Conservation (phyloP, 148 eudicot species). For the Cornus controversa region DNA sequence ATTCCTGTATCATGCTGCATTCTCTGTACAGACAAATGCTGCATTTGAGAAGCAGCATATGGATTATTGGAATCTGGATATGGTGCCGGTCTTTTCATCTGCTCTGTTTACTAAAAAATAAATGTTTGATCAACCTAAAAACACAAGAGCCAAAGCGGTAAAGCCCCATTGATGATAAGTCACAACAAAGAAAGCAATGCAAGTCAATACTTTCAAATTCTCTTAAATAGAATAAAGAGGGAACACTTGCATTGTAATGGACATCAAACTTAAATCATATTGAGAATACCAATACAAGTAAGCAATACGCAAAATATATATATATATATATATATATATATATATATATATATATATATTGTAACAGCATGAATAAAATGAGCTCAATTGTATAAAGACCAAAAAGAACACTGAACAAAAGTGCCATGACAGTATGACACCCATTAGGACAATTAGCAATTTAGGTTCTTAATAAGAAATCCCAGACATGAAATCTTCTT, state of each 20-base stretch:
- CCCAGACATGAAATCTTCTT: not conserved
- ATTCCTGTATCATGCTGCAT: constrained; percentile 25
- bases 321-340: too few species aligned
- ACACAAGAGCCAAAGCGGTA: not conserved
- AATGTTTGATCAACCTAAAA: constrained; percentile 5
- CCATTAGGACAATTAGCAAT: not conserved
- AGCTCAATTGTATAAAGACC: not conserved
- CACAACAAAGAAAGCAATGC: not conserved
- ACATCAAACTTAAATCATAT: not conserved
- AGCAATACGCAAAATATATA: not conserved
- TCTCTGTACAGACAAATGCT: constrained; percentile 25
- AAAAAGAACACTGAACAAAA: not conserved
- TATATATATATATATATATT: too few species aligned
- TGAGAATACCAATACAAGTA: not conserved
- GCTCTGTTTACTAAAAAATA: not conserved
- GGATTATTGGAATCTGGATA: not conserved
- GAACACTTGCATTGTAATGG: not conserved
- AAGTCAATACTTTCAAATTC: not conserved
- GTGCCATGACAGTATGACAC: too few species aligned
- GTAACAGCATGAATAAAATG: not conserved
- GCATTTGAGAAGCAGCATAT: constrained; percentile 27
- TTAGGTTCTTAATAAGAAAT: not conserved
- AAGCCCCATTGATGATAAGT: not conserved
- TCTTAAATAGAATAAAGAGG: not conserved
- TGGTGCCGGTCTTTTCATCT: constrained; percentile 16